phyloP scores from a whole-genome alignment of 805 yeast species.

The Ogataea populi-albae region DNA sequence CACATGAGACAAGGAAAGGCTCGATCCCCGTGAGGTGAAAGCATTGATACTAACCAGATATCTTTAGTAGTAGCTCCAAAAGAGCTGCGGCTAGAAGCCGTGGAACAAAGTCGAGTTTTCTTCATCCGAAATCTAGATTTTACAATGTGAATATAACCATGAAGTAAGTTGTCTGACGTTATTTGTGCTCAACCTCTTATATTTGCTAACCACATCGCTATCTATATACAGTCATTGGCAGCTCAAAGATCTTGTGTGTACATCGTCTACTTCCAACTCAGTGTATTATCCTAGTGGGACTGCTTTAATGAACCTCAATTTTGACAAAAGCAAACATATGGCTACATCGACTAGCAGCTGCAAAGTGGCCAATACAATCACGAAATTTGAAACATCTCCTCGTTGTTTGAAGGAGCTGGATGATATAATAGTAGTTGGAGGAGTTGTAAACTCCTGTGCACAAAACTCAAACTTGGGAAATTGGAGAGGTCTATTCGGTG shows the following conservation, averaged over 20 bases:
- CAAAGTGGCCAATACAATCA: conserved; percentile 32
- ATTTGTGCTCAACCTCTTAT: neutral
- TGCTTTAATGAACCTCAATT: conserved; percentile 35
- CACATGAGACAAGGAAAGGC: no score
- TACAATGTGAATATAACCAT: conserved; percentile 35
- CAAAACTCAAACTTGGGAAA: conserved; percentile 25
- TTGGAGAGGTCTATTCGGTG: conserved; percentile 63
- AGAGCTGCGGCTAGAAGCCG: no score
- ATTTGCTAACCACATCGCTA: neutral
- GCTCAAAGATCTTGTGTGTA: conserved; percentile 66
- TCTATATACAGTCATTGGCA: conserved; percentile 19
- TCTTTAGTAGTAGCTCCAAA: no score
- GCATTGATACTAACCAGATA: no score
- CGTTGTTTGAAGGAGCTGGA: conserved; percentile 64
- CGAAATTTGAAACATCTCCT: conserved; percentile 62
- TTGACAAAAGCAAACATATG: conserved; percentile 1
- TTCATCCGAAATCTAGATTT: conserved; percentile 22
- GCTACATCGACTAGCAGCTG: conserved; percentile 26
- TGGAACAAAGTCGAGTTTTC: conserved; percentile 14
- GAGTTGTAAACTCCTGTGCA: conserved; percentile 33
- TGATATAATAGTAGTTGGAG: conserved; percentile 50
- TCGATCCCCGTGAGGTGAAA: no score
- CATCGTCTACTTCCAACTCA: conserved; percentile 42
- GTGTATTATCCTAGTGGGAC: conserved; percentile 61
- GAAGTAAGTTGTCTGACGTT: conserved; percentile 27